Evolutionary conservation across 129 eudicot species (phyloP).

Genomic region (Dittrichia graveolens): DNA sequence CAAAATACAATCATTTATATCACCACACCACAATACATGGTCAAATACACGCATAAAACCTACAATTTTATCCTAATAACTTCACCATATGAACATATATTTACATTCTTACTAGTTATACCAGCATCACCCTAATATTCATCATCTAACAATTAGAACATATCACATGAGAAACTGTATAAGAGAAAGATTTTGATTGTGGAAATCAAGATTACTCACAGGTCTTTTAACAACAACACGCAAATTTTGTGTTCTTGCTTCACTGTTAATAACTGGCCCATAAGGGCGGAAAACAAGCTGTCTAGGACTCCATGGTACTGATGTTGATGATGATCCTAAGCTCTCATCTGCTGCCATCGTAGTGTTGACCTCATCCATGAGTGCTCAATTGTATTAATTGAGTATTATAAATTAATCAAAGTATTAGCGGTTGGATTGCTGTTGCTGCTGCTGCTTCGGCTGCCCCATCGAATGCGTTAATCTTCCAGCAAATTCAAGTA

Average conservation of each 20-base stretch:
- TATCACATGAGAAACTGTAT: background rate
- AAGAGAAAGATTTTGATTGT: background rate
- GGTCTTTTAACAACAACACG: slow-evolving; percentile 64
- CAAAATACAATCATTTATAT: slow-evolving; percentile 30
- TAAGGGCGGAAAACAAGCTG: slow-evolving; percentile 66
- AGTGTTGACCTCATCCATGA: slow-evolving; percentile 65
- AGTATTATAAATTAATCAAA: slow-evolving; percentile 10
- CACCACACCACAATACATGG: slow-evolving; percentile 14
- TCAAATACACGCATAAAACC: background rate
- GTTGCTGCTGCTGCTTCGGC: background rate
- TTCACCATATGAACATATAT: background rate
- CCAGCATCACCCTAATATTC: background rate
- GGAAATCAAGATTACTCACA: slow-evolving; percentile 47
- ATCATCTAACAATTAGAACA: background rate
- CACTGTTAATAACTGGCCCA: slow-evolving; percentile 27
- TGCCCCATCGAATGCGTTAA: slow-evolving; percentile 30
- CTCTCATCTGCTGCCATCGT: slow-evolving; percentile 40
- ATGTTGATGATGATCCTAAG: slow-evolving; percentile 35
- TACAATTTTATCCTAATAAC: slow-evolving; percentile 15
- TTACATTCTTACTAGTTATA: background rate
- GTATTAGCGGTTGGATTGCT: slow-evolving; percentile 26
- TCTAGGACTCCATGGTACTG: slow-evolving; percentile 67
- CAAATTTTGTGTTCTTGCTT: slow-evolving; percentile 43
- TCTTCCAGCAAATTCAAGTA: slow-evolving; percentile 51
- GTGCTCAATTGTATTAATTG: background rate